Evolutionary conservation across 345 rosid genomes (phyloP).

Genomic region (Brassica nigra): DNA sequence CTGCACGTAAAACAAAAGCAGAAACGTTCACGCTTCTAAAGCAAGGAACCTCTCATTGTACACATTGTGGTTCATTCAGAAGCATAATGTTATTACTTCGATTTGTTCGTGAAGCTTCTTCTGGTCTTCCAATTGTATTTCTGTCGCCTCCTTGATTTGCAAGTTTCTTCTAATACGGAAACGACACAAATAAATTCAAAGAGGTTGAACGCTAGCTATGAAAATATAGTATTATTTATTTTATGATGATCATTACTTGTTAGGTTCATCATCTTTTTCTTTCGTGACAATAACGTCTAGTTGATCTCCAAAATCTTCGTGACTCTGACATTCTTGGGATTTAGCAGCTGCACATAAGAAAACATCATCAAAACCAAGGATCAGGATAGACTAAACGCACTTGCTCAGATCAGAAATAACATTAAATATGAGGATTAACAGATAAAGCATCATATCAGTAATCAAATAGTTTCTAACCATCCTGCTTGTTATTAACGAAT

Average conservation of each 20-base stretch:
- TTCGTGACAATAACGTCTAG: background rate
- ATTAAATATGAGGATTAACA: background rate
- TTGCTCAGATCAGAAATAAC: too few species aligned
- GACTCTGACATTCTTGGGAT: conserved; percentile 4
- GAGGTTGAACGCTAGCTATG: background rate
- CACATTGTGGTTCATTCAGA: background rate
- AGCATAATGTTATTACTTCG: conserved; percentile 4
- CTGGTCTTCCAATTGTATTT: background rate
- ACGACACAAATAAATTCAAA: background rate
- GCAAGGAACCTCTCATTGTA: background rate
- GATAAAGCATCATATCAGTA: background rate
- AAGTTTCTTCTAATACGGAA: background rate
- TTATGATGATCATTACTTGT: background rate
- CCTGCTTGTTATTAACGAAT: background rate
- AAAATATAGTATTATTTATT: background rate
- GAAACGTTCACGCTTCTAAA: background rate
- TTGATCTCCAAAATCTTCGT: background rate
- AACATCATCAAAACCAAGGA: background rate
- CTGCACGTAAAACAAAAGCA: conserved; percentile 58
- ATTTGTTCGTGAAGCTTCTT: conserved; percentile 8
- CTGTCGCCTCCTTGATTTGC: background rate
- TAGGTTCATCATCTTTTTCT: background rate
- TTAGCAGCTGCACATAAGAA: background rate
- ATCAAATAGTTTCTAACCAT: background rate
- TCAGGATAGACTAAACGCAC: background rate